phyloP scores from a whole-genome alignment of 257 asterid genomes.

The Solanum phureja region DNA sequence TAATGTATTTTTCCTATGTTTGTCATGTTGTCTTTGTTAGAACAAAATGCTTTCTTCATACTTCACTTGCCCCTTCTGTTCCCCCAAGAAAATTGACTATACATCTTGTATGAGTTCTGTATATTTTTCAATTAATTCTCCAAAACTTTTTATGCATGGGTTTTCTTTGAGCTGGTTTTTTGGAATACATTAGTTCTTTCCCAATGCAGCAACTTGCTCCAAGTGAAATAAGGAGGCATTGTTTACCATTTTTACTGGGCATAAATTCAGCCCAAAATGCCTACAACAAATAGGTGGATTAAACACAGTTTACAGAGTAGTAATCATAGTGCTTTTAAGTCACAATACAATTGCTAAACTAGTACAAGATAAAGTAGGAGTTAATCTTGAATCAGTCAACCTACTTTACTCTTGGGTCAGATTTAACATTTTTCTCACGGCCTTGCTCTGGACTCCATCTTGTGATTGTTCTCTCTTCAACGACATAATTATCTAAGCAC shows the following conservation, averaged over 20 bases:
- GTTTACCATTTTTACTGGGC: not conserved
- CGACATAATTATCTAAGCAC: constrained; percentile 24
- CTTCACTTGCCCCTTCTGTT: not conserved
- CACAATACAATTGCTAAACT: not conserved
- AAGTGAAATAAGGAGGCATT: not conserved
- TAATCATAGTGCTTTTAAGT: not conserved
- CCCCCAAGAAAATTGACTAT: not conserved
- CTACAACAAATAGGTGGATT: not conserved
- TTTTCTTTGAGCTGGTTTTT: not conserved
- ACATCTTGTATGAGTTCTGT: not conserved
- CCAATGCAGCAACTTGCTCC: not conserved
- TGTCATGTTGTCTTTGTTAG: not conserved
- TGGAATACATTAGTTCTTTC: not conserved
- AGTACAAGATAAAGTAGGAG: not conserved
- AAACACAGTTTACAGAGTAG: not conserved
- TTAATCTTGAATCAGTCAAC: not conserved
- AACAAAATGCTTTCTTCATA: not conserved
- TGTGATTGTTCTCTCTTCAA: constrained; percentile 55
- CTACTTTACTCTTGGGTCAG: not conserved
- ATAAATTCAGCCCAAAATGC: not conserved
- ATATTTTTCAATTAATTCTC: not conserved
- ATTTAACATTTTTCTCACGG: constrained; percentile 22
- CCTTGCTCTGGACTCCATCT: constrained; percentile 64
- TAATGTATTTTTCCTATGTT: not conserved
- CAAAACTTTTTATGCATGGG: not conserved